phyloP scores from a whole-genome alignment of 2,329 filamentous ascomycete species.

The Penicillium sp. region DNA sequence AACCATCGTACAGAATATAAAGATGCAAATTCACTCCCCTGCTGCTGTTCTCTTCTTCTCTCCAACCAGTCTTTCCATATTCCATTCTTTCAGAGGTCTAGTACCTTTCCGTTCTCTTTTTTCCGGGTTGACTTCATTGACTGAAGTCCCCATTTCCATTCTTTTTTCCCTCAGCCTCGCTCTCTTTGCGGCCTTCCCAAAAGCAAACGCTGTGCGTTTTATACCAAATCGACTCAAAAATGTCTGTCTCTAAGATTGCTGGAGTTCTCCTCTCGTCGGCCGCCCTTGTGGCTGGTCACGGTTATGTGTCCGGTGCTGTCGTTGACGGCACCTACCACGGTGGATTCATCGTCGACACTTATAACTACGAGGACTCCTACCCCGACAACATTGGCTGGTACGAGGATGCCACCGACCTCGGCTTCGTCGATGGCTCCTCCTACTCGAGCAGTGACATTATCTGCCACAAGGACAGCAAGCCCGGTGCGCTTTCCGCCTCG shows the following conservation, averaged over 20 bases:
- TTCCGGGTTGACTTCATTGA: slow-evolving; percentile 37
- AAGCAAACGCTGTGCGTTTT: slow-evolving; percentile 39
- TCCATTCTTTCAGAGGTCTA: slow-evolving; percentile 38
- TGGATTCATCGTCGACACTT: slow-evolving; percentile 46
- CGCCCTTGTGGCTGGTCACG: slow-evolving; percentile 45
- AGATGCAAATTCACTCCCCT: slow-evolving; percentile 4
- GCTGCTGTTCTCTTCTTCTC: slow-evolving; percentile 17
- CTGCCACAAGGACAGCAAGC: slow-evolving; percentile 63
- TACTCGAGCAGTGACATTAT: slow-evolving; percentile 60
- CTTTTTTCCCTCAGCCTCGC: slow-evolving; percentile 26
- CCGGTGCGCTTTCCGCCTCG: slow-evolving; percentile 56
- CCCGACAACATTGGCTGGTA: slow-evolving; percentile 60
- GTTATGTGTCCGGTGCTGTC: slow-evolving; percentile 41
- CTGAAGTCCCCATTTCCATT: slow-evolving; percentile 39
- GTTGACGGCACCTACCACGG: slow-evolving; percentile 41
- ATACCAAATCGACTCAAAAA: slow-evolving; percentile 23
- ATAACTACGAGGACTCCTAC: slow-evolving; percentile 38
- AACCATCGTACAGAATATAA: slow-evolving; percentile 22
- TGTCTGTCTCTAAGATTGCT: slow-evolving; percentile 41
- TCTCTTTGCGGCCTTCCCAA: slow-evolving; percentile 20
- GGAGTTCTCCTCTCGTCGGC: slow-evolving; percentile 39
- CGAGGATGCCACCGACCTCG: slow-evolving; percentile 56
- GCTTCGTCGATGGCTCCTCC: slow-evolving; percentile 54
- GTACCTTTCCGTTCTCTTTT: slow-evolving; percentile 34
- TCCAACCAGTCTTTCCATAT: slow-evolving; percentile 29